A percentile compares a stretch with the other conserved stretches of the same genome.
Conservation (phyloP, 148 eudicot genomes). For the Vaccinium macrocarpon region DNA sequence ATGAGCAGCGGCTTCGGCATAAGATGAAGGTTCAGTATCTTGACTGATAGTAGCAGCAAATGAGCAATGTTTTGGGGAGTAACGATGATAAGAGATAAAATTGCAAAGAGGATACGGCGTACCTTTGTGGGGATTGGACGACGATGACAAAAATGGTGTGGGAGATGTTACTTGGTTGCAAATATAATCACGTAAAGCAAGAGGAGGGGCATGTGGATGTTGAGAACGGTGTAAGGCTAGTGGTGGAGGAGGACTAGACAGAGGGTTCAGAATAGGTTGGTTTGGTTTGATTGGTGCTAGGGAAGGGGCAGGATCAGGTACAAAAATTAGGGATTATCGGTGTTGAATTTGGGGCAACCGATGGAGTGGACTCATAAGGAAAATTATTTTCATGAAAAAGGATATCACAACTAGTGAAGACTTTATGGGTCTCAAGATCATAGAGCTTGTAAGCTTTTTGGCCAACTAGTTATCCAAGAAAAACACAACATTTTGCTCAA, state of each 20-base stretch:
- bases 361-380: background rate
- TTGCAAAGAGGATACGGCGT: background rate
- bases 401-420: background rate
- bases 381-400: background rate
- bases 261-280: background rate
- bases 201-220: background rate
- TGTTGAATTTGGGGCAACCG: background rate
- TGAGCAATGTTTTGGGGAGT: background rate
- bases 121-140: background rate
- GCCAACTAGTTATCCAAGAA: background rate
- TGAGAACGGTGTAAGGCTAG: background rate
- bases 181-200: background rate
- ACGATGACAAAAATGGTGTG: background rate
- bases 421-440: background rate
- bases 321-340: background rate
- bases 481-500: background rate
- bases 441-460: background rate
- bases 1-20: background rate
- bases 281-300: background rate
- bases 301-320: background rate
- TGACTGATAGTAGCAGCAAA: background rate
- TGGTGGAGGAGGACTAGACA: background rate
- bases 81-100: background rate
- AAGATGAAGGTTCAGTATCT: background rate
- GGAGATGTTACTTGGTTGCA: background rate